Evolutionary conservation across 805 yeast genomes (phyloP), one percentile per base, ranked within the genome.

Genomic region (Wickerhamomyces sydowiorum): DNA sequence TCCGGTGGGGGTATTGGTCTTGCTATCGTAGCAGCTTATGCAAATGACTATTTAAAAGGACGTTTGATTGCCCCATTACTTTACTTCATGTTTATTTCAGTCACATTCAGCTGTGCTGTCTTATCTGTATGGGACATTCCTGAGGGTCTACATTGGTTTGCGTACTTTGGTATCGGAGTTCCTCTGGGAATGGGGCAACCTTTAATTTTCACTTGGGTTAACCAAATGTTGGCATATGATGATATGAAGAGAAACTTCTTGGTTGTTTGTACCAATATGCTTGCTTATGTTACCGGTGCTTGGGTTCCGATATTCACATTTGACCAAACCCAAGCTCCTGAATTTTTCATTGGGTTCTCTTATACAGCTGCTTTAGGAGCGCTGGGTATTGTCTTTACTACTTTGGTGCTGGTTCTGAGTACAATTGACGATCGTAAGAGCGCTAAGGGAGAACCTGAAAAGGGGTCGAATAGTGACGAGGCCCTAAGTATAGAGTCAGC

Each of bases 151-250:
- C 75, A 73, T 42, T 74, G 76, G 73, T 54, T 70, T n/a, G 60
- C 68, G 13, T 76, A 72, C 51, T 73, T 65, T 44, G 46, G 74
- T 32, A 57, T 70, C 5, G 77, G 78, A 3, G 53, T 69, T 9
- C 76, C 78, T 5, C 61, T 72, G 0, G 54, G 70, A 6, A 71
- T 70, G 71, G 79, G 76, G 2, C 79, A 72, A 59, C 79, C 79
- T 3, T 69, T 70, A 45, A 69, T 74, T 9, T 75, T 66, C 42
- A 62, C 76, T 7, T 76, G 80, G 81, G 67, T 75, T 31, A 75
- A 75, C 48, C 60, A 74, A 28, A 51, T 69, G 18, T 52, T 75
- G 17, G 59, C 60, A 31, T 45, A 46, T 34, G 52, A 55, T 39
- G 57, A 54, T 39, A 37, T 45, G 45, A 51, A 52, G 42, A 39